phyloP scores from a whole-genome alignment of 2,329 filamentous ascomycete genomes.

The Tolypocladium tropicale region DNA sequence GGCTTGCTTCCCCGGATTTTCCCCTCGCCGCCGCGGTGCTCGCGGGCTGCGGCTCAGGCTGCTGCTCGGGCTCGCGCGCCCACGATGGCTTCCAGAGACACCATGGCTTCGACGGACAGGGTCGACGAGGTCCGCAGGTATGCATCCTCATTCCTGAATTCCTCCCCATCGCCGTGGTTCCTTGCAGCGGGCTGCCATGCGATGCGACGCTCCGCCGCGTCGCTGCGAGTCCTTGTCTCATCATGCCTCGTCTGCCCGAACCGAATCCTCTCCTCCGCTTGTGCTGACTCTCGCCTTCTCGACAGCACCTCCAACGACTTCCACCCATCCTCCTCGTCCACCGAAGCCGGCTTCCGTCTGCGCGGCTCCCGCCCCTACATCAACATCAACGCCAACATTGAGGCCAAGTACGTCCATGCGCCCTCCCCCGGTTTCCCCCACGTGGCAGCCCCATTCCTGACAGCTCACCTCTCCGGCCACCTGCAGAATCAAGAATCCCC shows the following conservation, averaged over 20 bases:
- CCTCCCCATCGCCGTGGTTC: neutral
- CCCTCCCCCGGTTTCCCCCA: neutral
- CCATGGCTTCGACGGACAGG: slow-evolving; percentile 3
- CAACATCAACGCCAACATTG: slow-evolving; percentile 34
- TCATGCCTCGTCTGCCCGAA: neutral
- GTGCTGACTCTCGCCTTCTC: neutral
- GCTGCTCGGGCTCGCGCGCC: neutral
- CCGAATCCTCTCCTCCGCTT: neutral
- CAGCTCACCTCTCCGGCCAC: neutral
- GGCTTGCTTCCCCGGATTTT: neutral
- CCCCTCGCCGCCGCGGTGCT: neutral
- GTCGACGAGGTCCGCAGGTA: slow-evolving; percentile 4
- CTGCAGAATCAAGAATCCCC: slow-evolving; percentile 31
- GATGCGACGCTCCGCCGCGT: neutral
- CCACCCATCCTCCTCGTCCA: slow-evolving; percentile 17
- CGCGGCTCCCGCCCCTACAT: slow-evolving; percentile 21
- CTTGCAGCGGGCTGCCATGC: slow-evolving; percentile 2
- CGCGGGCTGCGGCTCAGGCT: neutral
- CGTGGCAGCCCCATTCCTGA: slow-evolving; percentile 6
- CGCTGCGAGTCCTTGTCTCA: neutral
- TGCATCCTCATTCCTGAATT: neutral
- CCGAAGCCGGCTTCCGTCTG: slow-evolving; percentile 25
- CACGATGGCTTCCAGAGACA: slow-evolving; percentile 3
- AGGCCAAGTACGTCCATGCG: slow-evolving; percentile 28
- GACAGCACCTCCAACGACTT: slow-evolving; percentile 15